Evolutionary conservation across 2,329 filamentous ascomycete genomes (phyloP).

Genomic region (Penicillium rolfsii): DNA sequence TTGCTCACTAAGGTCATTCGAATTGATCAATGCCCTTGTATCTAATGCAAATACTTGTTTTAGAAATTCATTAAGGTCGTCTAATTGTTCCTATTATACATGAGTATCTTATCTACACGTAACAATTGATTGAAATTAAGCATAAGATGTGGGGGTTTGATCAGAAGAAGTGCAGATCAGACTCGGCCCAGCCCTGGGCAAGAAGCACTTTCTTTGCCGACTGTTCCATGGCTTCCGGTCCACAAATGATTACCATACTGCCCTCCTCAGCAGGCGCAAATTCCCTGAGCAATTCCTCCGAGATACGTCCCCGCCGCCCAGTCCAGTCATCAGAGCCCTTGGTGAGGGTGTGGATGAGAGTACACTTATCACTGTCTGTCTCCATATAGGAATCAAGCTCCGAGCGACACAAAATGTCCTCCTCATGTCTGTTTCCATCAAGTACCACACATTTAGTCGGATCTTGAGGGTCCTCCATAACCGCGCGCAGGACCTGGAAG

Average conservation of each 20-base stretch:
- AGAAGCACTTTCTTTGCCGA: slow-evolving; percentile 61
- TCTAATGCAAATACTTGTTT: background rate
- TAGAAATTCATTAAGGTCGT: background rate
- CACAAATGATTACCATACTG: slow-evolving; percentile 74
- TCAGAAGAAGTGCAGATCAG: slow-evolving; percentile 76
- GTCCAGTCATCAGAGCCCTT: slow-evolving; percentile 66
- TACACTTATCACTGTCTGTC: slow-evolving; percentile 58
- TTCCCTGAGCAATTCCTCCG: slow-evolving; percentile 62
- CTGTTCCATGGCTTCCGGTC: slow-evolving; percentile 74
- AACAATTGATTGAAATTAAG: background rate
- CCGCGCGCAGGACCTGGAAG: slow-evolving; percentile 76
- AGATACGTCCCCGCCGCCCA: slow-evolving; percentile 70
- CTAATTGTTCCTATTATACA: background rate
- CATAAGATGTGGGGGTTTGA: background rate
- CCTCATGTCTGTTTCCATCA: slow-evolving; percentile 74
- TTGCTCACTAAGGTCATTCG: no score
- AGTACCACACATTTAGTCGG: slow-evolving; percentile 71
- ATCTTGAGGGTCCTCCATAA: slow-evolving; percentile 68
- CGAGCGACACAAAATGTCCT: slow-evolving; percentile 78
- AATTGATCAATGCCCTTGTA: no score
- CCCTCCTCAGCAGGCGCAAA: slow-evolving; percentile 57
- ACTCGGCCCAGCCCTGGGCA: slow-evolving; percentile 70
- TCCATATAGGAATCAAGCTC: slow-evolving; percentile 69
- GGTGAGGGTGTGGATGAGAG: slow-evolving; percentile 71
- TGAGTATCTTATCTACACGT: background rate